Percentiles rank a stretch among this genome's conserved stretches.
phyloP scores from a whole-genome alignment of 2,329 filamentous ascomycete species.

The Sclerotinia spermophila region DNA sequence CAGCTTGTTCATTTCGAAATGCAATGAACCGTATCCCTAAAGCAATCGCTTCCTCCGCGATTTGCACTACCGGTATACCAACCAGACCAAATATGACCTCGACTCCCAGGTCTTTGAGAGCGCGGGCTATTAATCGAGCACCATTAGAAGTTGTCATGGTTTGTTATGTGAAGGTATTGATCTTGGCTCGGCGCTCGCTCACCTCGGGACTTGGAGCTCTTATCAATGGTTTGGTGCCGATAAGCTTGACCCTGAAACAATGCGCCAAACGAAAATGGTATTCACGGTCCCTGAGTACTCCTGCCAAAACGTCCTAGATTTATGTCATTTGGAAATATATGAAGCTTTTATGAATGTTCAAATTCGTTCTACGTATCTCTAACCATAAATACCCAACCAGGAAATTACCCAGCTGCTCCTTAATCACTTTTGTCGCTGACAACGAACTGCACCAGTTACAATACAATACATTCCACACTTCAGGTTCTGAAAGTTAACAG shows the following conservation, averaged over 20 bases:
- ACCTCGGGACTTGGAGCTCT: background rate
- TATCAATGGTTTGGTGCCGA: slow-evolving; percentile 6
- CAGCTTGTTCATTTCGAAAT: slow-evolving; percentile 57
- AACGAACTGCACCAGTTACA: background rate
- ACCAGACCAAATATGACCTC: slow-evolving; percentile 35
- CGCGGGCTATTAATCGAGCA: slow-evolving; percentile 31
- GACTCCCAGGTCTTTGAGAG: slow-evolving; percentile 33
- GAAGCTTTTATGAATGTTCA: background rate
- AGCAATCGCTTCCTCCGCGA: slow-evolving; percentile 54
- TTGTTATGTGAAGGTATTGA: slow-evolving; percentile 5
- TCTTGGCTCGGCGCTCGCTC: background rate
- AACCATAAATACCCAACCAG: background rate
- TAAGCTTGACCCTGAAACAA: slow-evolving; percentile 17
- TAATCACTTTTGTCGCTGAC: background rate
- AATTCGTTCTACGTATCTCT: background rate
- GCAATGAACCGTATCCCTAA: slow-evolving; percentile 55
- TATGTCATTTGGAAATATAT: background rate
- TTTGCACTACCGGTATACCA: slow-evolving; percentile 46
- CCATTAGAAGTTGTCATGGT: slow-evolving; percentile 18
- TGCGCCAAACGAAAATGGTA: background rate
- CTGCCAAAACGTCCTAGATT: background rate
- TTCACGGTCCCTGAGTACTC: slow-evolving; percentile 1
- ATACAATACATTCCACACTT: background rate
- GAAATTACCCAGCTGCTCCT: background rate
- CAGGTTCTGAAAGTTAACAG: slow-evolving; percentile 9